Evolutionary conservation across 1,284 basidiomycete species (phyloP), one percentile per base, ranked within the genome.

Genomic region (Ceratobasidium sp.): DNA sequence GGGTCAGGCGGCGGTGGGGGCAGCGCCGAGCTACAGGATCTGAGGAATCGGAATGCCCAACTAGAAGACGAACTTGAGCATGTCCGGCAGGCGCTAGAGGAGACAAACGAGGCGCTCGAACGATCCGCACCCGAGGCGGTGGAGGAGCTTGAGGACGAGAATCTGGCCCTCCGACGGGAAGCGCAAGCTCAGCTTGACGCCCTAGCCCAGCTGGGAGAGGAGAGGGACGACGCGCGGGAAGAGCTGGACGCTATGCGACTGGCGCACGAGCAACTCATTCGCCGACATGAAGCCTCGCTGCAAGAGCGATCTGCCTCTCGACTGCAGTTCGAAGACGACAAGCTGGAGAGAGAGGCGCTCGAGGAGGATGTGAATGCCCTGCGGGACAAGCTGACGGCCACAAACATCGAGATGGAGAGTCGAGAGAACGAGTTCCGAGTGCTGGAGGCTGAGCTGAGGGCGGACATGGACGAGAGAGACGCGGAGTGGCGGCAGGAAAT

Each of bases 341-440:
- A 86, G 21, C 88, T 91, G 74, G 89, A 90, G 74, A 82, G 89
- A 30, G 90, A 92, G 77, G 88, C 86, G 0, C 85, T 90, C 1
- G 89, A 92, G 77, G 73, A 74, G 16, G 89, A 89, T 75, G 79
- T 93, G 69, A 92, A 92, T 76, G 84, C 86, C 0, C 80, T 92
- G 48, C 83, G 89, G 60, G 93, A 94, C 80, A 88, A 88, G 78
- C 83, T 93, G 1, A 90, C 92, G 0, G 91, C 91, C 0, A 86
- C 88, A 3, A 85, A 89, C 76, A 92, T 95, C 74, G 92, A 94
- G 79, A 81, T 93, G 32, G 90, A 92, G 78, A 88, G 92, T 79
- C 90, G 87, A 79, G 92, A 94, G 76, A 91, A 92, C 76, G 93
- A 94, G 41, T 80, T 92, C n/a, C 90, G 92, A 71, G 83, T 88